Conservation (phyloP, 139 green algal genomes). For the Picochlorum sp. region DNA sequence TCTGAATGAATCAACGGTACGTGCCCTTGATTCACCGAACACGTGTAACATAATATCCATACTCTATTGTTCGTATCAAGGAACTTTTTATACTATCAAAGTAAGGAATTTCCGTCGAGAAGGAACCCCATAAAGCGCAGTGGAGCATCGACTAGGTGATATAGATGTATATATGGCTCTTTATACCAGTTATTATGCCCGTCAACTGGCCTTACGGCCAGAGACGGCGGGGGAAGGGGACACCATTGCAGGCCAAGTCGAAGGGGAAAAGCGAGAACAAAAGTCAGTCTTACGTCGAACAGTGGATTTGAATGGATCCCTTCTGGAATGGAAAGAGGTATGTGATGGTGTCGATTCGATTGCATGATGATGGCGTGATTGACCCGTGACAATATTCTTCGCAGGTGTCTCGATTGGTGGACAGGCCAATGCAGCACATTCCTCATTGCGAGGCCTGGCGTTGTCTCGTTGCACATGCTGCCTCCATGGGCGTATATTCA, state of each 20-base stretch:
- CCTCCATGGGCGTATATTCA: constrained; percentile 58
- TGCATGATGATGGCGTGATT: background rate
- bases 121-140: too few species aligned
- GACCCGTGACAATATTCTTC: too few species aligned
- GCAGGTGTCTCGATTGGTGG: background rate
- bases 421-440: background rate
- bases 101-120: too few species aligned
- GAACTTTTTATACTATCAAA: too few species aligned
- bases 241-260: constrained; percentile 5
- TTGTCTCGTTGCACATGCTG: constrained; percentile 38
- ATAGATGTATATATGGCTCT: constrained; percentile 1
- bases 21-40: too few species aligned
- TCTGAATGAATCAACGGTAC: too few species aligned
- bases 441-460: constrained; percentile 26
- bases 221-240: constrained; percentile 1
- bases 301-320: constrained; percentile 30
- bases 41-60: too few species aligned
- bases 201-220: constrained; percentile 28
- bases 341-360: background rate
- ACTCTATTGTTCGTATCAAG: too few species aligned
- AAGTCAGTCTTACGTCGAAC: constrained; percentile 33
- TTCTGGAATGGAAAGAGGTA: constrained; percentile 30
- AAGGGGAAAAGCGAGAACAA: constrained; percentile 37
- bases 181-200: constrained; percentile 24
- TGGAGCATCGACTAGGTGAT: too few species aligned